Evolutionary conservation across 2,329 filamentous ascomycete genomes (phyloP), one percentile per base, ranked within the genome.

Genomic region (Nemania sp.): DNA sequence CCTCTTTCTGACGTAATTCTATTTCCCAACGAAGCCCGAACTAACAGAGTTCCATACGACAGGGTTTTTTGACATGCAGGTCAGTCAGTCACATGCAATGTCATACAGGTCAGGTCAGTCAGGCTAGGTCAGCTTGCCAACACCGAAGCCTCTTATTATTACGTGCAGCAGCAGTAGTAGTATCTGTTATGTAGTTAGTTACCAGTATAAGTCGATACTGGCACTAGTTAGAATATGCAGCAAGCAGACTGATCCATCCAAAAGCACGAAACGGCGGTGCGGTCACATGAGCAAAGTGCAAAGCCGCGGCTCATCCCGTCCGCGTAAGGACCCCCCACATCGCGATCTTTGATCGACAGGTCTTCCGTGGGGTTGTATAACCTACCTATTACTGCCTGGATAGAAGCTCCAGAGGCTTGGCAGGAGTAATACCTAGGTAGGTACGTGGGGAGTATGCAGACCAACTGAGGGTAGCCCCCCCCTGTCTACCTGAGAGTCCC

Each of bases 271-370:
- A 62, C 64, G 65, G 65, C 60, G 22, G 38, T 13, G 47, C 11
- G 22, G 61, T 67, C 65, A 67, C 65, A 67, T 67, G 65, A 64
- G 61, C 54, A 29, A n/a, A 61, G 51, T 15, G 56, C 61, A 60
- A 64, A 43, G 26, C 64, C 18, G 57, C 65, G 65, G 65, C 61
- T n/a, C 61, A 67, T 67, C 65, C 65, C 65, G 65, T 57, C 60
- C 51, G 51, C 49, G 45, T 45, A 32, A 29, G 29, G 11, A 52
- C 35, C 61, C 64, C 61, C 65, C 65, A 61, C 61, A 58, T 26
- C 18, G 43, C 27, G 49, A 60, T 58, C 47, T 53, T 32, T 51
- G 45, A 64, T 64, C 61, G 52, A 49, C 56, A 22, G 20, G n/a
- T 47, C 24, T 22, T 57, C 20, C 60, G 47, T 61, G 58, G 58